These are phyloP conservation scores for Guyanaporus albipodus DNA, from an alignment of 768 basidiomycete genomes.

Conservation along the genomic window DNA sequence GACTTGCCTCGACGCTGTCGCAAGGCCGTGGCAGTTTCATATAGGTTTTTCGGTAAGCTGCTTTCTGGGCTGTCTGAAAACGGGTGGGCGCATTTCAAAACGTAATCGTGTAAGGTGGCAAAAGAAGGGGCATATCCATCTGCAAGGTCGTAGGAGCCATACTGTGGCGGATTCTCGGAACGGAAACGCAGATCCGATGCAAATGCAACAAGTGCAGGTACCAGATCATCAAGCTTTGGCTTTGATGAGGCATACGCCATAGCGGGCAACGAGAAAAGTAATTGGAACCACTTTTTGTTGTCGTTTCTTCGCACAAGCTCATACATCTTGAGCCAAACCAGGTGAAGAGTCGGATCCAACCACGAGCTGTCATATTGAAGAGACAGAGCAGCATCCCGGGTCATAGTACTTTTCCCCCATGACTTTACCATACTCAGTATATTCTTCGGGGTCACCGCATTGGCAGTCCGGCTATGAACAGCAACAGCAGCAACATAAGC, in stretches of 20 bases:
- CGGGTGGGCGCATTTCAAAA: background rate
- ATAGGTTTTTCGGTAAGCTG: background rate
- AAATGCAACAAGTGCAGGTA: slow-evolving; percentile 33
- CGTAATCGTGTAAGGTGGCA: background rate
- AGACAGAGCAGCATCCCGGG: background rate
- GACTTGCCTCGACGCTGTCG: background rate
- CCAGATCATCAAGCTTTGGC: slow-evolving; percentile 5
- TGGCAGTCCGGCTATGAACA: background rate
- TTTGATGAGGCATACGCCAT: slow-evolving; percentile 26
- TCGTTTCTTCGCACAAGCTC: slow-evolving; percentile 16
- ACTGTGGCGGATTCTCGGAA: slow-evolving; percentile 10
- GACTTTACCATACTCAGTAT: slow-evolving; percentile 11
- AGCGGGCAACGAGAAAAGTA: slow-evolving; percentile 32
- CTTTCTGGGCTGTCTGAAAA: slow-evolving; percentile 9
- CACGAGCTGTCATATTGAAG: slow-evolving; percentile 27
- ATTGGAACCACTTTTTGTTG: slow-evolving; percentile 10
- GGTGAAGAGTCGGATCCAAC: slow-evolving; percentile 18
- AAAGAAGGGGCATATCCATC: slow-evolving; percentile 3
- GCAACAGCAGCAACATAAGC: slow-evolving; percentile 11
- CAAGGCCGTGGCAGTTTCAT: background rate
- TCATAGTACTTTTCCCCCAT: background rate
- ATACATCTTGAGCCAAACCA: slow-evolving; percentile 28
- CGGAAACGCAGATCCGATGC: slow-evolving; percentile 5
- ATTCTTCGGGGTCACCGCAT: background rate
- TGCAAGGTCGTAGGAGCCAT: slow-evolving; percentile 9